These are phyloP conservation scores for Penicillium concentricum DNA, from an alignment of 2,329 filamentous ascomycete genomes.

Conservation along the genomic window DNA sequence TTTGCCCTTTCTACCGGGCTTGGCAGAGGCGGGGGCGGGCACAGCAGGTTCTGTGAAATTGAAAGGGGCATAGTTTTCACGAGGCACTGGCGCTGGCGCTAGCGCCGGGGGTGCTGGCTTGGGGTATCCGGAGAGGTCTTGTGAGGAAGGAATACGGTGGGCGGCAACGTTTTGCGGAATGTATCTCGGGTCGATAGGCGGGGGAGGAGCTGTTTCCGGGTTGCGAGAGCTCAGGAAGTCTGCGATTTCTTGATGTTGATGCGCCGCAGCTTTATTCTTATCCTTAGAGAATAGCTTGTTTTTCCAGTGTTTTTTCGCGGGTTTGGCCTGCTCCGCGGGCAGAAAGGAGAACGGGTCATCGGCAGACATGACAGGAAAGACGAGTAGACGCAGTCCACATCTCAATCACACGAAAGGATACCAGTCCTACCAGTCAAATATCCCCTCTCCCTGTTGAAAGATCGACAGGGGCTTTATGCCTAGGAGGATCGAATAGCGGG, in stretches of 20 bases:
- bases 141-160: conserved; percentile 33
- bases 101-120: conserved; percentile 1
- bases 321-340: conserved; percentile 33
- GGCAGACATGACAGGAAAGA: conserved; percentile 32
- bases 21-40: conserved; percentile 18
- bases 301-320: conserved; percentile 46
- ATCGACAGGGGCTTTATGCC: conserved; percentile 22
- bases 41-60: conserved; percentile 13
- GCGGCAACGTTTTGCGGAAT: conserved; percentile 35
- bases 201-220: conserved; percentile 17
- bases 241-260: conserved; percentile 47
- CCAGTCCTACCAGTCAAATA: conserved; percentile 17
- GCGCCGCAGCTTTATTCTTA: conserved; percentile 38
- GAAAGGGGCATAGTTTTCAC: conserved; percentile 23
- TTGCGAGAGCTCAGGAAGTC: conserved; percentile 54
- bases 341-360: conserved; percentile 40
- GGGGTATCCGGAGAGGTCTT: conserved; percentile 25
- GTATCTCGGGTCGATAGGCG: conserved; percentile 27
- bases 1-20: conserved; percentile 54
- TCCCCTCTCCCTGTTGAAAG: conserved; percentile 13
- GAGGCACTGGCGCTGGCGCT: conserved; percentile 18
- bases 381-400: conserved; percentile 38
- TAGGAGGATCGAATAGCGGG: not conserved
- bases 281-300: conserved; percentile 51
- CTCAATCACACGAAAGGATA: conserved; percentile 14